A percentile compares a stretch with the other conserved stretches of the same genome.
These are phyloP conservation scores for Komagataella mondaviorum DNA, from an alignment of 805 yeast genomes.

Conservation along the genomic window DNA sequence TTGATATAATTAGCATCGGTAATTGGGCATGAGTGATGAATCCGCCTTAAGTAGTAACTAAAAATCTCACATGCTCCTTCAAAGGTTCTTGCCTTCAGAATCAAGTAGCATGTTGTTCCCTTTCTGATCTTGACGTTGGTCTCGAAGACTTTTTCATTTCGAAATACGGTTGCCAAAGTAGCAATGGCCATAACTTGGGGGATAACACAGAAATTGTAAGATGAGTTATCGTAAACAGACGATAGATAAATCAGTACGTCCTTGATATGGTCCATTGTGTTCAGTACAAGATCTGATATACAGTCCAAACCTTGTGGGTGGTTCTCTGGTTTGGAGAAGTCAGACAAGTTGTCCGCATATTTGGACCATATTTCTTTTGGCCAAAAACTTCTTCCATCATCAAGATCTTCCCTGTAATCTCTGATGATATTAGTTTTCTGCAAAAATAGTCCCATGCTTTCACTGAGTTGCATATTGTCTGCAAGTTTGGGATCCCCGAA, in stretches of 20 bases:
- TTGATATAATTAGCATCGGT: conserved; percentile 77
- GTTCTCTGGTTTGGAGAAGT: conserved; percentile 39
- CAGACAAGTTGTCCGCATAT: conserved; percentile 51
- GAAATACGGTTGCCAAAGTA: conserved; percentile 73
- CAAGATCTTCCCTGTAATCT: conserved; percentile 85
- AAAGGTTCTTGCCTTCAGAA: conserved; percentile 60
- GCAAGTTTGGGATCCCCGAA: conserved; percentile 45
- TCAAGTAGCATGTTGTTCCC: conserved; percentile 71
- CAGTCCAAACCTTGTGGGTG: conserved; percentile 52
- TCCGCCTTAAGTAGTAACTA: conserved; percentile 55
- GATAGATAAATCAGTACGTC: conserved; percentile 70
- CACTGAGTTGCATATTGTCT: conserved; percentile 46
- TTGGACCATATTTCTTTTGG: conserved; percentile 89
- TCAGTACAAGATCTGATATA: conserved; percentile 66
- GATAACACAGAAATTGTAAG: conserved; percentile 87
- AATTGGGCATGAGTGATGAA: conserved; percentile 70
- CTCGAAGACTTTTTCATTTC: conserved; percentile 62
- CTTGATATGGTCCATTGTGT: conserved; percentile 65
- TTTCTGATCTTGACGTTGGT: conserved; percentile 77
- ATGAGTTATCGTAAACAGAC: conserved; percentile 63
- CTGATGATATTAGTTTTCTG: conserved; percentile 95
- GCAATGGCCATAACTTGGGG: conserved; percentile 99
- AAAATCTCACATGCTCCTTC: conserved; percentile 69
- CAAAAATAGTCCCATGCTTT: conserved; percentile 88
- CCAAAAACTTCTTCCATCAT: conserved; percentile 91